These are phyloP conservation scores for Tilletia indica DNA, from an alignment of 1,284 basidiomycete species.

Conservation along the genomic window DNA sequence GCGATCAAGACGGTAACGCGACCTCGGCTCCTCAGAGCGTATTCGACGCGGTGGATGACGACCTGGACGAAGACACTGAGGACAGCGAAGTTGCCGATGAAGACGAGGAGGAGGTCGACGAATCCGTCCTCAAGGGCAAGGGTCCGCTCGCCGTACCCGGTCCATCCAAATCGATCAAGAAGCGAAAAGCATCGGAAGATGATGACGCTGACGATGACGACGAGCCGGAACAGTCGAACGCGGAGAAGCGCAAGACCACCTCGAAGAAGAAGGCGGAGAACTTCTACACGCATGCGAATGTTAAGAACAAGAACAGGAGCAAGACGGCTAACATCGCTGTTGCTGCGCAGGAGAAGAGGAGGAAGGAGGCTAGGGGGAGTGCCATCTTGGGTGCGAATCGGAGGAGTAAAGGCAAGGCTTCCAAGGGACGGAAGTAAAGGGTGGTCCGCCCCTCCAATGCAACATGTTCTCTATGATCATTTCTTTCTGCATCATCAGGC, in stretches of 20 bases:
- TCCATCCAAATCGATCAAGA: conserved; percentile 24
- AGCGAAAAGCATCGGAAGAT: conserved; percentile 37
- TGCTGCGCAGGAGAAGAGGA: conserved; percentile 13
- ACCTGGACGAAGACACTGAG: conserved; percentile 42
- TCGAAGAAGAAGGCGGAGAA: conserved; percentile 77
- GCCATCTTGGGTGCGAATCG: conserved; percentile 15
- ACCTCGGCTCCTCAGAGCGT: conserved; percentile 22
- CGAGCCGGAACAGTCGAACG: conserved; percentile 23
- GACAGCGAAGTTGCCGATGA: conserved; percentile 22
- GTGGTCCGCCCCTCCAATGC: no score
- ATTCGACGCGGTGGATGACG: conserved; percentile 41
- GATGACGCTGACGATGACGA: conserved; percentile 47
- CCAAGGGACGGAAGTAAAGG: background rate
- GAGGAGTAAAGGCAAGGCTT: conserved; percentile 13
- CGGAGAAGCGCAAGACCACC: conserved; percentile 47
- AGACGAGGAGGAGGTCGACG: conserved; percentile 23
- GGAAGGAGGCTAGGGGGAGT: conserved; percentile 16
- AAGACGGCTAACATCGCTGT: conserved; percentile 53
- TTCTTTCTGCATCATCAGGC: no score
- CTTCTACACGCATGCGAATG: conserved; percentile 68
- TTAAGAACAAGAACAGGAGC: conserved; percentile 55
- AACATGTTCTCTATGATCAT: no score
- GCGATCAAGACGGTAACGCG: conserved; percentile 53
- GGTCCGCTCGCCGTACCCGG: background rate
- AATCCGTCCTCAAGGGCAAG: conserved; percentile 23